Evolutionary conservation across 2,329 filamentous ascomycete species (phyloP).

Genomic region (Rosellinia necatrix): DNA sequence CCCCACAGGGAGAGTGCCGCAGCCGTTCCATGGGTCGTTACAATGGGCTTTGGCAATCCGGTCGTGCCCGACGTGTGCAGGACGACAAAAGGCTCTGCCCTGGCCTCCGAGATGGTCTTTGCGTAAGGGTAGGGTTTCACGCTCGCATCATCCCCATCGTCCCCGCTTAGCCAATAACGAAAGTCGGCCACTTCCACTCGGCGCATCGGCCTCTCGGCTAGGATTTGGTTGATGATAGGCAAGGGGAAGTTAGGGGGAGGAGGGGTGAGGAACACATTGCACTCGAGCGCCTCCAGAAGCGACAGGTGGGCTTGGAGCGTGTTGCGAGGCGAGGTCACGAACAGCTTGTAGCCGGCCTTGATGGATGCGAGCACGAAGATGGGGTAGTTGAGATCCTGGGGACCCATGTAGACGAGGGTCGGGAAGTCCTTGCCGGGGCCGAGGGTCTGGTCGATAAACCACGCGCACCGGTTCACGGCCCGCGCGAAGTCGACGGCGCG

Average conservation of each 20-base stretch:
- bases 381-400: slow-evolving; percentile 45
- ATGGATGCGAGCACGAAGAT: slow-evolving; percentile 46
- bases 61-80: slow-evolving; percentile 35
- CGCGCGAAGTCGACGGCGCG: slow-evolving; percentile 22
- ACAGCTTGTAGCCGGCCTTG: slow-evolving; percentile 49
- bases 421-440: slow-evolving; percentile 39
- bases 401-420: slow-evolving; percentile 44
- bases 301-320: slow-evolving; percentile 37
- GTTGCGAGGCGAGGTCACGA: slow-evolving; percentile 42
- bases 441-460: slow-evolving; percentile 41
- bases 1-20: not conserved
- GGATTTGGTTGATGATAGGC: slow-evolving; percentile 35
- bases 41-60: slow-evolving; percentile 33
- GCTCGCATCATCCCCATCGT: slow-evolving; percentile 1
- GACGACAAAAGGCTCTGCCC: slow-evolving; percentile 27
- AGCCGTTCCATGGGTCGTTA: slow-evolving; percentile 23
- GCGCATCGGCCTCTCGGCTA: slow-evolving; percentile 31
- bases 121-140: slow-evolving; percentile 15
- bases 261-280: slow-evolving; percentile 34
- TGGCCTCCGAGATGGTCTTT: slow-evolving; percentile 24
- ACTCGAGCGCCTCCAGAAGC: slow-evolving; percentile 37
- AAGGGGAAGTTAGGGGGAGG: slow-evolving; percentile 31
- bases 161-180: slow-evolving; percentile 24
- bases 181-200: slow-evolving; percentile 31
- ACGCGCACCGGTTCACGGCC: slow-evolving; percentile 37